Evolutionary conservation across 1,139 yeast species (phyloP).

Genomic region (Yamadazyma buinensis): DNA sequence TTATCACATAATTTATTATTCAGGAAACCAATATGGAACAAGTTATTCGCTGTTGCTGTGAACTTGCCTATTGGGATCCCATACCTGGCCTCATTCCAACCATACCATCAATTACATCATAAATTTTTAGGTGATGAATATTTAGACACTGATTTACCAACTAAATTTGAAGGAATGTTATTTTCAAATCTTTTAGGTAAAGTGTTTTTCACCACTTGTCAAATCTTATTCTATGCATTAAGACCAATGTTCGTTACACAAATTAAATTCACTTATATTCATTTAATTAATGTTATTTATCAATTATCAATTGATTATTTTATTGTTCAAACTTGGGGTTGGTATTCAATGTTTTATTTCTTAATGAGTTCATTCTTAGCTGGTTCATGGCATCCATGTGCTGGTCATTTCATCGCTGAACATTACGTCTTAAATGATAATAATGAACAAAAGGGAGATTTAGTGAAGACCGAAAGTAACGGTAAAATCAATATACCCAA

Average conservation of each 20-base stretch:
- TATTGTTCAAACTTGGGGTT: conserved; percentile 59
- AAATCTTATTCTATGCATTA: conserved; percentile 82
- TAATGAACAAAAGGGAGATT: conserved; percentile 37
- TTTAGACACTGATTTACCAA: conserved; percentile 86
- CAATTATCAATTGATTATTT: conserved; percentile 58
- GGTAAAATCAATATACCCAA: conserved; percentile 23
- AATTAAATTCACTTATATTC: conserved; percentile 70
- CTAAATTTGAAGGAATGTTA: conserved; percentile 67
- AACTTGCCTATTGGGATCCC: conserved; percentile 89
- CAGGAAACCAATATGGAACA: conserved; percentile 72
- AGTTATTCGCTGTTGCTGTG: conserved; percentile 70
- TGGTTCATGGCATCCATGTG: conserved; percentile 89
- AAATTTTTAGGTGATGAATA: conserved; percentile 85
- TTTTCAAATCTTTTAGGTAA: conserved; percentile 79
- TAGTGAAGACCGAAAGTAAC: conserved; percentile 11
- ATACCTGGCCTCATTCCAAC: conserved; percentile 85
- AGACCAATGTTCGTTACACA: conserved; percentile 85
- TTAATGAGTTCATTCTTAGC: conserved; percentile 79
- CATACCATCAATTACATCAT: conserved; percentile 89
- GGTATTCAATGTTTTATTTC: conserved; percentile 62
- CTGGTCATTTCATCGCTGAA: conserved; percentile 94
- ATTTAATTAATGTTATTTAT: conserved; percentile 59
- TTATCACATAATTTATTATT: conserved; percentile 83
- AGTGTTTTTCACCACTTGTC: conserved; percentile 87
- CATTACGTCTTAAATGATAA: conserved; percentile 70